Evolutionary conservation across 108 stramenopile species (phyloP).

Genomic region (Pseudonitzschia pungens): DNA sequence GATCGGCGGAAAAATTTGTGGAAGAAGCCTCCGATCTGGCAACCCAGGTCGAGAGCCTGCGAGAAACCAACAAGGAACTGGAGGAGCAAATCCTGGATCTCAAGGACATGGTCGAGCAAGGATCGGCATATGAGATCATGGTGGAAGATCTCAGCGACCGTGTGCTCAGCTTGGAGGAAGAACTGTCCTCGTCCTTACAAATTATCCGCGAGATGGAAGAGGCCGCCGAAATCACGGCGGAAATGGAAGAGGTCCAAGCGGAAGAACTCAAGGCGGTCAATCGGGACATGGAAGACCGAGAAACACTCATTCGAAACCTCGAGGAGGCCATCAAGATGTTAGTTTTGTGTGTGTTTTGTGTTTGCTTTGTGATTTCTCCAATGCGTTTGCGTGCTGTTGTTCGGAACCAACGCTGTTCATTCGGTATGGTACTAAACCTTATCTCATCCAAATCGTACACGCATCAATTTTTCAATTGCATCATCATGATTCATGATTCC

Average conservation of each 20-base stretch:
- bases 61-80: slow-evolving; percentile 36
- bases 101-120: slow-evolving; percentile 85
- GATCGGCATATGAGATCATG: slow-evolving; percentile 74
- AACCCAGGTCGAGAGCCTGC: slow-evolving; percentile 41
- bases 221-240: slow-evolving; percentile 83
- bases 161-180: slow-evolving; percentile 73
- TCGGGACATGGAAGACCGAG: slow-evolving; percentile 75
- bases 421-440: too few relatives aligned
- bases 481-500: background rate
- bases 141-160: slow-evolving; percentile 80
- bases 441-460: too few relatives aligned
- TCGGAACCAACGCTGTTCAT: background rate
- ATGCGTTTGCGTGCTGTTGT: background rate
- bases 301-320: slow-evolving; percentile 74
- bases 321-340: slow-evolving; percentile 90
- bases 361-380: background rate
- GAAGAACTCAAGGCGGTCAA: slow-evolving; percentile 81
- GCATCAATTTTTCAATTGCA: background rate
- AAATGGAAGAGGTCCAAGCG: slow-evolving; percentile 90
- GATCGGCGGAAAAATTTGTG: slow-evolving; percentile 52
- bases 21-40: slow-evolving; percentile 39
- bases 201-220: slow-evolving; percentile 82
- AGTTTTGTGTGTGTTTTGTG: slow-evolving; percentile 23
- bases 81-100: slow-evolving; percentile 69
- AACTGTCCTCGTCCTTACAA: slow-evolving; percentile 48